These are phyloP conservation scores for Trypanosoma mega DNA, from an alignment of 208 protist species.

Conservation along the genomic window DNA sequence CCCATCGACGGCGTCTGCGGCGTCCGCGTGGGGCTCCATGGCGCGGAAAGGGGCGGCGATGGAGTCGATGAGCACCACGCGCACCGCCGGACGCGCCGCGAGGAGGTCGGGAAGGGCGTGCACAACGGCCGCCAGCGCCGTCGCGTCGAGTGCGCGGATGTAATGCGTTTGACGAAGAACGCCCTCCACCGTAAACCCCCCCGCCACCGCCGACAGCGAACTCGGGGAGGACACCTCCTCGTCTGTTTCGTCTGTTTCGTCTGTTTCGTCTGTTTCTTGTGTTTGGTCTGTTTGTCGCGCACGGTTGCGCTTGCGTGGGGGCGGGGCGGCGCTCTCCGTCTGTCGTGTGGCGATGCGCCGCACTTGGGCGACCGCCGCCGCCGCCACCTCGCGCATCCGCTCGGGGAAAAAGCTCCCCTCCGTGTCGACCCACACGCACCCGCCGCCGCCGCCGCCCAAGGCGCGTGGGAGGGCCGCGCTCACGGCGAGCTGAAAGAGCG, in stretches of 20 bases:
- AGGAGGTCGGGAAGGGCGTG: conserved; percentile 40
- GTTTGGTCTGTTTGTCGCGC: background rate
- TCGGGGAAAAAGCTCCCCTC: conserved; percentile 88
- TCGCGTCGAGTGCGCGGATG: conserved; percentile 58
- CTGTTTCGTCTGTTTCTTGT: too few species aligned
- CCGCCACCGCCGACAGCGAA: background rate
- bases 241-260: too few species aligned
- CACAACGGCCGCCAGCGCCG: conserved; percentile 58
- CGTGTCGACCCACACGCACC: conserved; percentile 89
- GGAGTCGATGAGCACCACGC: conserved; percentile 86
- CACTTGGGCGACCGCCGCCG: conserved; percentile 49
- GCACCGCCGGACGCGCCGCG: conserved; percentile 18
- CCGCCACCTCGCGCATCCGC: conserved; percentile 72
- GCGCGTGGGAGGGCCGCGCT: conserved; percentile 55
- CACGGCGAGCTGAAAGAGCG: conserved; percentile 87
- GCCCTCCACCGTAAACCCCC: conserved; percentile 41
- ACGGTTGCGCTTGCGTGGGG: background rate
- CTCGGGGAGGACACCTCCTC: background rate
- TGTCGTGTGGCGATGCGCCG: conserved; percentile 17
- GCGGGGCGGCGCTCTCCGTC: too few species aligned
- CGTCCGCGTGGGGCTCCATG: background rate
- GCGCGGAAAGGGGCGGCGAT: conserved; percentile 55
- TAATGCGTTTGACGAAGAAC: conserved; percentile 69
- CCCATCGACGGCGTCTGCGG: conserved; percentile 2
- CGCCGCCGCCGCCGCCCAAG: conserved; percentile 73